Conservation (phyloP, 116 monocot species). For the Dioscorea cayenensis region DNA sequence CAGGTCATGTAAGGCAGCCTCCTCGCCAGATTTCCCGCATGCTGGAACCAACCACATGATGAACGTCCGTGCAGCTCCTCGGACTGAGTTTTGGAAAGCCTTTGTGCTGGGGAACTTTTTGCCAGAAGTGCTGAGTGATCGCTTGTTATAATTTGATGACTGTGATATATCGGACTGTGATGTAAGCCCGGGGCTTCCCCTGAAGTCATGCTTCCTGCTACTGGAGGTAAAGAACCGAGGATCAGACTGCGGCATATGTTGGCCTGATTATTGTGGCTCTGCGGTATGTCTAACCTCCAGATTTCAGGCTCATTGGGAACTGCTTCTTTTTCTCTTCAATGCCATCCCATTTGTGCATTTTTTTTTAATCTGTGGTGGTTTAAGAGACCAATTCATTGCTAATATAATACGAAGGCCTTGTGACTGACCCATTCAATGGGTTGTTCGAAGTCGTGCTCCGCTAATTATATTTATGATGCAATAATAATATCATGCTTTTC, state of each 20-base stretch:
- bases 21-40: conserved; percentile 7
- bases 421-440: too few relatives aligned
- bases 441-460: too few relatives aligned
- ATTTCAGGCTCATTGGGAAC: background rate
- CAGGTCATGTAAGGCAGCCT: background rate
- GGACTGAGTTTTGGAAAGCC: conserved; percentile 19
- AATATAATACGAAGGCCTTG: too few relatives aligned
- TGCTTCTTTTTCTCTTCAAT: background rate
- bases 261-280: background rate
- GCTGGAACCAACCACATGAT: conserved; percentile 35
- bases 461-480: too few relatives aligned
- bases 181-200: background rate
- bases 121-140: background rate
- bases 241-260: conserved; percentile 1
- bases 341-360: too few relatives aligned
- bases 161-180: conserved; percentile 16
- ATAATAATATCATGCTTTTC: too few relatives aligned
- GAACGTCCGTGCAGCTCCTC: conserved; percentile 17
- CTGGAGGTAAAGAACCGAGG: background rate
- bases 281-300: background rate
- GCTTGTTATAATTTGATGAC: conserved; percentile 6
- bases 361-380: too few relatives aligned
- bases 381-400: too few relatives aligned
- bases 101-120: background rate
- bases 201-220: background rate